Evolutionary conservation across 768 basidiomycete species (phyloP), one percentile per base, ranked within the genome.

Genomic region (Boletus sensibilis): DNA sequence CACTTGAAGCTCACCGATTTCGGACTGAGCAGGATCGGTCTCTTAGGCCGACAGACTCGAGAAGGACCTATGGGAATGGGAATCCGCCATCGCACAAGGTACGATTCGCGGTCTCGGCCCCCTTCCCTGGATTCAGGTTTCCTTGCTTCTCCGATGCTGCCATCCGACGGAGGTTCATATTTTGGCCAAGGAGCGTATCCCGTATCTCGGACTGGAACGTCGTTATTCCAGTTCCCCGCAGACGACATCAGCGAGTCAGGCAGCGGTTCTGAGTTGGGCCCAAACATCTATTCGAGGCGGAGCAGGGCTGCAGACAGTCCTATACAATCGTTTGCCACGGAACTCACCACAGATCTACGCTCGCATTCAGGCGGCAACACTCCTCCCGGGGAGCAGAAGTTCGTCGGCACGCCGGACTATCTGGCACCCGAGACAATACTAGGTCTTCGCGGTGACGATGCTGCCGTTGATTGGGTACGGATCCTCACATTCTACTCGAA

Each of bases 1-100:
- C 97, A 99, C 72, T 79, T 99, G 66, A 98, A 98, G 73, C 82
- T 99, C 35, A 99, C 97, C 25, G 97, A 99, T 74, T 99, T 99
- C 69, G 97, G 97, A 53, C 76, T 99, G 16, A 97, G 94, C 58
- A 83, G 93, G 66, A 98, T 98, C 65, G 97, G 97, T 85, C 81
- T 99, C n/a, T 79, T 99, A 31, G 95, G 96, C 48, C 92, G 97
- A 63, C 97, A 99, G 71, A 95, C 94, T 29, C 84, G 88, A 41
- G 88, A 92, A 68, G 78, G 76, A 46, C 71, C 68, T 7, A 66
- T 67, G 59, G 72, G 68, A 20, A 81, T 81, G 63, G 71, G 78
- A 49, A 74, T 74, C 35, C 78, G 80, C 29, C 75, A 79, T 38
- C 79, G 86, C 57, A 79, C 86, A 50, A 81, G 79, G 56, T 74